Base-by-base conservation (phyloP, 192 early-diverging fungal genomes). In the Spizellomyces punctatus region DNA sequence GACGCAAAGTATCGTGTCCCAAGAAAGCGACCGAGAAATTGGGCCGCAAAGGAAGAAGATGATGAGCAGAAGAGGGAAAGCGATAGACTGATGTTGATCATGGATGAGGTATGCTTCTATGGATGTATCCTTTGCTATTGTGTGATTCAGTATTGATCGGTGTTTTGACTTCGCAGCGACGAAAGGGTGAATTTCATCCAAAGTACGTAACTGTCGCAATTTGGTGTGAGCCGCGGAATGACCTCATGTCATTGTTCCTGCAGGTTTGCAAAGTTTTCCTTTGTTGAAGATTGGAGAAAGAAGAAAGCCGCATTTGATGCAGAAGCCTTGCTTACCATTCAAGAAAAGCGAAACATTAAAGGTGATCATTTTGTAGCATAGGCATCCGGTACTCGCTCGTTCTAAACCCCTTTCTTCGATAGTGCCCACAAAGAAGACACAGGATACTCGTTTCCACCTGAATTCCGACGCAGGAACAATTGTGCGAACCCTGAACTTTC, bases 221-320 rank as follows among this genome's bases (percentile, higher is more conserved):
- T 4, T 61, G 4, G 59, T 22, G 22, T 61, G 10, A 46, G 10
- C 19, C n/a, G n/a, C 22, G 55, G 9, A 54, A 12, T 71, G 27
- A 36, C 1, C 27, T 36, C 27, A 36, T 36, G 27, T 36, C 3
- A 36, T 36, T 3, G 27, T 36, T 36, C 49, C 43, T 64, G 41
- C 42, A 71, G 73, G 17, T 80, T 67, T 56, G 49, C 45, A 19
- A 66, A 69, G 14, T 69, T 49, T 36, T 17, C 64, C 5, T 80
- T 76, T 66, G 63, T 80, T 10, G 78, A 80, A 47, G 78, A 80
- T 14, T 80, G 78, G 78, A 21, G 63, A 5, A 64, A 69, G 43
- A 76, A 73, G 65, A 75, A 76, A 44, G 58, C 63, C 2, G n/a
- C 57, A 21, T 72, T 66, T 3, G 70, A 75, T 27, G 67, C 63